Conservation (phyloP, 2,329 filamentous ascomycete genomes). For the Sarocladium brachiariae region DNA sequence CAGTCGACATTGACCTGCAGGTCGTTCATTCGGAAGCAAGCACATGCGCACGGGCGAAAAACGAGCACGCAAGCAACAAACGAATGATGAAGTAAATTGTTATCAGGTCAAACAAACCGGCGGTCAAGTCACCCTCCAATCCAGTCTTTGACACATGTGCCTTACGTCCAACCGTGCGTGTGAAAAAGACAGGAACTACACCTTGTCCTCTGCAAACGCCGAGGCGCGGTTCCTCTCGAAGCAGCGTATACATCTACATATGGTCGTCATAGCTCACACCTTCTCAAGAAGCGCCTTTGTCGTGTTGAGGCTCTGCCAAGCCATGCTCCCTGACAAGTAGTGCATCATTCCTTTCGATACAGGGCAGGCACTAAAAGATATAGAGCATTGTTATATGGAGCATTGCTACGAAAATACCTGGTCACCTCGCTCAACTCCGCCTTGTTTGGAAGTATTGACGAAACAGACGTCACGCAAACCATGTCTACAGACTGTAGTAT, state of each 20-base stretch:
- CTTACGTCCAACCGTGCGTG: too few species aligned
- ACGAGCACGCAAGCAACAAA: background rate
- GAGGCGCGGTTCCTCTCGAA: background rate
- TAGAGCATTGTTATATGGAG: too few species aligned
- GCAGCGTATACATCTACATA: background rate
- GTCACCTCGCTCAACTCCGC: constrained; percentile 1
- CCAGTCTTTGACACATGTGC: background rate
- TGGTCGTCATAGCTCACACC: background rate
- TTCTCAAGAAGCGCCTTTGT: constrained; percentile 6
- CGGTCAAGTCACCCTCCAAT: background rate
- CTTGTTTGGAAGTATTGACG: background rate
- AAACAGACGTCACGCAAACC: background rate
- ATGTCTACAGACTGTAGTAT: too few species aligned
- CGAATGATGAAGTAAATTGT: background rate
- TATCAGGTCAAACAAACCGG: too few species aligned
- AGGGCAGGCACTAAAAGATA: too few species aligned
- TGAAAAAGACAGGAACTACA: too few species aligned
- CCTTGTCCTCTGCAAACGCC: constrained; percentile 2
- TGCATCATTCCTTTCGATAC: background rate
- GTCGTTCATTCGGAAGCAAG: too few species aligned
- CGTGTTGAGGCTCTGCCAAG: constrained; percentile 2
- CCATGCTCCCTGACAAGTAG: constrained; percentile 7
- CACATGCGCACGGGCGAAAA: background rate
- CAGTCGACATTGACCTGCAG: constrained; percentile 1
- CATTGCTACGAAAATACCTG: constrained; percentile 9